These are phyloP conservation scores for Xylaria telfairii DNA, from an alignment of 495 filamentous ascomycete species.

Conservation along the genomic window DNA sequence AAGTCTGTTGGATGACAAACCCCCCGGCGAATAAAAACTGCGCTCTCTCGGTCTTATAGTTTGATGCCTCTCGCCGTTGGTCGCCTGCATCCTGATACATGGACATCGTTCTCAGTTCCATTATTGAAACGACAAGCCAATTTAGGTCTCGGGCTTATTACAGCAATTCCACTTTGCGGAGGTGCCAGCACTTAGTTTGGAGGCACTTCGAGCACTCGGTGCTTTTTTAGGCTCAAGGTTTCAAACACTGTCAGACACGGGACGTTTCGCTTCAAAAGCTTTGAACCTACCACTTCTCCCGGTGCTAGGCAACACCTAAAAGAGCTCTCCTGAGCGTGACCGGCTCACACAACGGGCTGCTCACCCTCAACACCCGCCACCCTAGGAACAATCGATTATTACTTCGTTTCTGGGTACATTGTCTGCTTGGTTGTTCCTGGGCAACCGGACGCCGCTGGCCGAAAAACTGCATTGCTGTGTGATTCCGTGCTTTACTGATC, in stretches of 20 bases:
- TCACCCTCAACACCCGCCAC: neutral
- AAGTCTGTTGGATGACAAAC: neutral
- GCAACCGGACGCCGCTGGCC: neutral
- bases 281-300: neutral
- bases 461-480: neutral
- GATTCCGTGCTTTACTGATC: neutral
- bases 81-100: conserved; percentile 33
- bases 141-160: conserved; percentile 19
- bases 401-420: neutral
- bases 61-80: conserved; percentile 35
- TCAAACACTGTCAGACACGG: conserved; percentile 14
- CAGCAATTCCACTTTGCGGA: conserved; percentile 2
- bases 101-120: conserved; percentile 27
- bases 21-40: conserved; percentile 10
- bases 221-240: conserved; percentile 17
- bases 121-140: conserved; percentile 27
- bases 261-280: conserved; percentile 2
- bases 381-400: neutral
- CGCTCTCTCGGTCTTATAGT: conserved; percentile 26
- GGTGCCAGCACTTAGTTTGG: neutral
- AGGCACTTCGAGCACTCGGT: conserved; percentile 2
- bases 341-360: neutral
- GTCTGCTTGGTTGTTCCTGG: neutral
- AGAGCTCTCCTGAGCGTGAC: neutral
- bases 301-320: neutral